Percentiles rank a stretch among this genome's conserved stretches.
Evolutionary conservation across 306 rosid species (phyloP).

Genomic region (Lagenaria siceraria): DNA sequence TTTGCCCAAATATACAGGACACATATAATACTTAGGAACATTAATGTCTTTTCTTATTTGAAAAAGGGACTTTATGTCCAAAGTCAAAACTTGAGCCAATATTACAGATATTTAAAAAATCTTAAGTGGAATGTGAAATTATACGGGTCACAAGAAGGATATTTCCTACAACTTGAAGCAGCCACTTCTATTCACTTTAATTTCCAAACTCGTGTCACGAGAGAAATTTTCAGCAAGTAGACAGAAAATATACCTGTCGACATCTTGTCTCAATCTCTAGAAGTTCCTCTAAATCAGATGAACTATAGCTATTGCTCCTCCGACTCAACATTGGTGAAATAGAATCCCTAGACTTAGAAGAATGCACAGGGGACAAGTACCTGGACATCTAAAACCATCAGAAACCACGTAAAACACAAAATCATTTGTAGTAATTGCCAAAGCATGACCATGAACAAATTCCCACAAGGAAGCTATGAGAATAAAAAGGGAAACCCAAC

Average conservation of each 20-base stretch:
- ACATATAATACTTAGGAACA: background rate
- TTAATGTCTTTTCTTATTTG: background rate
- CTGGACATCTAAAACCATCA: slow-evolving; percentile 2
- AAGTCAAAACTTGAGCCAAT: background rate
- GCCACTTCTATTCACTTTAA: background rate
- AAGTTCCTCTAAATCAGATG: slow-evolving; percentile 38
- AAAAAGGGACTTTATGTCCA: background rate
- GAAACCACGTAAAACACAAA: background rate
- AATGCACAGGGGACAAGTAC: background rate
- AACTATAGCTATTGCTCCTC: slow-evolving; percentile 16
- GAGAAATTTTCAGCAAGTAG: background rate
- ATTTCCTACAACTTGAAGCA: background rate
- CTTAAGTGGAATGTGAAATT: background rate
- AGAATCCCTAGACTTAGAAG: background rate
- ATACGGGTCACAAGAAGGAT: background rate
- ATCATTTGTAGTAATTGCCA: background rate
- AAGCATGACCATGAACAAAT: background rate
- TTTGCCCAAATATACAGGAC: background rate
- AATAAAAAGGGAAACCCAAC: background rate
- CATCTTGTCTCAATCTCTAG: slow-evolving; percentile 38
- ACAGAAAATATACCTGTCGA: slow-evolving; percentile 38
- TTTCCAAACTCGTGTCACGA: background rate
- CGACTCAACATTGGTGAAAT: slow-evolving; percentile 36
- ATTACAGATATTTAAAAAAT: background rate
- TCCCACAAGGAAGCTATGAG: background rate